Evolutionary conservation across 1,139 yeast species (phyloP).

Genomic region (Blastobotrys apis): DNA sequence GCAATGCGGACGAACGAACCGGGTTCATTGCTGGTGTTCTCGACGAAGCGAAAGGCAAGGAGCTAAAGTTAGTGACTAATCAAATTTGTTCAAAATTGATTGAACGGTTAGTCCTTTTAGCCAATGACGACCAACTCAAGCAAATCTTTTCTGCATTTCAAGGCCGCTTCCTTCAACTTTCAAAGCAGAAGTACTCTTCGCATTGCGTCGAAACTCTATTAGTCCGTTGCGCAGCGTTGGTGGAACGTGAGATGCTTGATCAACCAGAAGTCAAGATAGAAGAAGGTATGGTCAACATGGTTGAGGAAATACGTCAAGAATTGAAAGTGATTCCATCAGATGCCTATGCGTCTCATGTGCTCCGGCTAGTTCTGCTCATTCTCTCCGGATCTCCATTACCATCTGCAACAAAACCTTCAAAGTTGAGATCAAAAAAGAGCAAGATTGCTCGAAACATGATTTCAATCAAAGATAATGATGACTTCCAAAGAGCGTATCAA

Average conservation of each 20-base stretch:
- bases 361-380: constrained; percentile 66
- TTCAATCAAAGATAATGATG: constrained; percentile 65
- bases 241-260: constrained; percentile 62
- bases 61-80: constrained; percentile 85
- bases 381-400: constrained; percentile 77
- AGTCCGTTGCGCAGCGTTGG: constrained; percentile 67
- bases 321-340: constrained; percentile 59
- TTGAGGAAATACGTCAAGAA: constrained; percentile 62
- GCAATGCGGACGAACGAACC: constrained; percentile 62
- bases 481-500: constrained; percentile 49
- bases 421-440: constrained; percentile 79
- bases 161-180: constrained; percentile 68
- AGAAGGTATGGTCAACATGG: constrained; percentile 55
- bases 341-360: constrained; percentile 83
- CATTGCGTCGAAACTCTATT: constrained; percentile 88
- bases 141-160: constrained; percentile 59
- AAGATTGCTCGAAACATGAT: constrained; percentile 91
- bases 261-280: constrained; percentile 45
- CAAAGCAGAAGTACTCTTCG: constrained; percentile 87
- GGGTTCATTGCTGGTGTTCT: constrained; percentile 73
- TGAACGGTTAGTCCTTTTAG: constrained; percentile 74
- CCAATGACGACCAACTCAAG: constrained; percentile 60
- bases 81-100: constrained; percentile 90
- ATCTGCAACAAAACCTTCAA: constrained; percentile 70
- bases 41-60: constrained; percentile 87